phyloP scores from a whole-genome alignment of 1,284 basidiomycete genomes.

The Acaromyces ingoldii region DNA sequence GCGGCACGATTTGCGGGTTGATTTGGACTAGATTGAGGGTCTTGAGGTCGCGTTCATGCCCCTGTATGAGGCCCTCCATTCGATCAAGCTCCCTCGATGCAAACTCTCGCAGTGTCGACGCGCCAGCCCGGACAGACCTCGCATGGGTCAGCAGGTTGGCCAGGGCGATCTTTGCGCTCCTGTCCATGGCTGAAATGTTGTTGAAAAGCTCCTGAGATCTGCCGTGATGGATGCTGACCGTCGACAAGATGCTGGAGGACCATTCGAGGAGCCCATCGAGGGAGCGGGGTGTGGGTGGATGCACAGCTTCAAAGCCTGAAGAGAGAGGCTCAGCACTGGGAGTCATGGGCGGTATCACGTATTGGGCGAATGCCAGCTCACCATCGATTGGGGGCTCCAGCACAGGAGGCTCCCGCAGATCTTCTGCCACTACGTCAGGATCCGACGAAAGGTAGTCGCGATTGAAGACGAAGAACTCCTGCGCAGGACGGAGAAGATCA shows the following conservation, averaged over 20 bases:
- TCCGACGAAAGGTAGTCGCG: constrained; percentile 45
- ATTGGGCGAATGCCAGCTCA: not conserved
- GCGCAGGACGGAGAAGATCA: not conserved
- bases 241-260: constrained; percentile 17
- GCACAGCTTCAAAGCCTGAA: constrained; percentile 20
- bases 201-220: constrained; percentile 14
- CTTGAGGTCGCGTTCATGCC: constrained; percentile 37
- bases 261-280: constrained; percentile 32
- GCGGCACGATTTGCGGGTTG: constrained; percentile 28
- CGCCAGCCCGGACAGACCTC: constrained; percentile 28
- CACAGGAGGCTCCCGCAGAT: constrained; percentile 25
- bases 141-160: constrained; percentile 42
- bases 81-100: constrained; percentile 30
- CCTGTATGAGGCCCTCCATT: constrained; percentile 39
- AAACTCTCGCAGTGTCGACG: constrained; percentile 22
- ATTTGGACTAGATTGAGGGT: constrained; percentile 39
- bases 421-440: constrained; percentile 28
- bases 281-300: constrained; percentile 33
- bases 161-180: constrained; percentile 38
- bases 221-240: constrained; percentile 10
- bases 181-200: constrained; percentile 27
- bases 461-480: constrained; percentile 47
- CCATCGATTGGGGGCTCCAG: constrained; percentile 15
- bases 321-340: not conserved
- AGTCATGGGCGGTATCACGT: not conserved